These are phyloP conservation scores for Nothophytophthora sp. DNA, from an alignment of 352 stramenopile species.

Conservation along the genomic window DNA sequence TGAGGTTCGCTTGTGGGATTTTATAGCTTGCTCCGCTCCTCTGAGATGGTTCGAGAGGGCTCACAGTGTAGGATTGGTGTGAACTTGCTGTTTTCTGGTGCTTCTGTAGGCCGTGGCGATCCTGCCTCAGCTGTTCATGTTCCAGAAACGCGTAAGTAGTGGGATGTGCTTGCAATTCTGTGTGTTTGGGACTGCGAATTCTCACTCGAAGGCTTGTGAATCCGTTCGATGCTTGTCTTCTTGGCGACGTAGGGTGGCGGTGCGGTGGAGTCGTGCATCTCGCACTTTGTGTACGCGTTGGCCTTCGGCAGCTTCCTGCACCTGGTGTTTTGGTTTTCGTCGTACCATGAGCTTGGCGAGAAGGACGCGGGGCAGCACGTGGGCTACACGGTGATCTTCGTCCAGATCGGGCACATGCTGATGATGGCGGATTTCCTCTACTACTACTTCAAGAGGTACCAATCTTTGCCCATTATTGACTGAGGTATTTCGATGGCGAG, in stretches of 20 bases:
- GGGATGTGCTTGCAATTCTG: not conserved
- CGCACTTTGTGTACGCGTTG: conserved; percentile 96
- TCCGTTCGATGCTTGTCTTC: not conserved
- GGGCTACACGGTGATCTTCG: conserved; percentile 95
- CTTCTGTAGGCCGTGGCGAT: conserved; percentile 88
- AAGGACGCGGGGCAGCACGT: conserved; percentile 90
- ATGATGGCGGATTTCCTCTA: conserved; percentile 99
- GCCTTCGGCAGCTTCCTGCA: conserved; percentile 96
- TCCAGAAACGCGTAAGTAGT: conserved; percentile 93
- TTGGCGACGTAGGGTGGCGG: conserved; percentile 70
- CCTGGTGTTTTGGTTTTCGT: conserved; percentile 99
- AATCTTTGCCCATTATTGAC: not conserved
- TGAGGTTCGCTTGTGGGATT: too few species aligned
- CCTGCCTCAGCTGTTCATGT: conserved; percentile 99
- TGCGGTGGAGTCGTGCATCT: conserved; percentile 96
- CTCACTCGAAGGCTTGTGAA: conserved; percentile 3
- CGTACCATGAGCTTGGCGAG: conserved; percentile 97
- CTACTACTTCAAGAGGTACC: conserved; percentile 97
- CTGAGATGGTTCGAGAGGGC: not conserved
- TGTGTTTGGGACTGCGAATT: not conserved
- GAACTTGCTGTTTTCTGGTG: too few species aligned
- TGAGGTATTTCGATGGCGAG: not conserved
- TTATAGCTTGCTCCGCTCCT: not conserved
- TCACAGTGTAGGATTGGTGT: too few species aligned
- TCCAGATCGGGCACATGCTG: conserved; percentile 98